Conservation (phyloP, 2,329 filamentous ascomycete species). For the Clarireedia monteithiana region DNA sequence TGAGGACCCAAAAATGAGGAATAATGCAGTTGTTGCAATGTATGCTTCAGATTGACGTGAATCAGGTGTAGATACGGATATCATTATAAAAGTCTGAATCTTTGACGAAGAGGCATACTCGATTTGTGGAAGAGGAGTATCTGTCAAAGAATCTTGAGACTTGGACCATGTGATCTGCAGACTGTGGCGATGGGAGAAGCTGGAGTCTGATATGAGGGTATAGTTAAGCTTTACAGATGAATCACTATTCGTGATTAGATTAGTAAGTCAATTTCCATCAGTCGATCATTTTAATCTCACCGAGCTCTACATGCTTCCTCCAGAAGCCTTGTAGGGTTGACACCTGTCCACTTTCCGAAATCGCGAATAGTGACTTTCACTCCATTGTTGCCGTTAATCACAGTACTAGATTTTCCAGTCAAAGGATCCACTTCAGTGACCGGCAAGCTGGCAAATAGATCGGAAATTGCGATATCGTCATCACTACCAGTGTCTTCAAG, state of each 20-base stretch:
- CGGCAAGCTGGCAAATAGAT: conserved; percentile 54
- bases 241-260: conserved; percentile 45
- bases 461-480: conserved; percentile 45
- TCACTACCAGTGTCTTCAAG: conserved; percentile 44
- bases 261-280: neutral
- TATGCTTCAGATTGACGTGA: conserved; percentile 79
- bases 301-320: conserved; percentile 84
- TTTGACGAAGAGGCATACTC: conserved; percentile 33
- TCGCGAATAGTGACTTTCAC: conserved; percentile 60
- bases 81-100: conserved; percentile 65
- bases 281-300: conserved; percentile 33
- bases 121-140: conserved; percentile 28
- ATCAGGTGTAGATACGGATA: conserved; percentile 63
- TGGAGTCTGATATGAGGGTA: conserved; percentile 61
- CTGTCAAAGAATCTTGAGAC: conserved; percentile 46
- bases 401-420: conserved; percentile 51
- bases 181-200: conserved; percentile 69
- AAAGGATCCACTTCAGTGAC: conserved; percentile 50
- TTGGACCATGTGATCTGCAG: conserved; percentile 75
- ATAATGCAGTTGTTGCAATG: conserved; percentile 73
- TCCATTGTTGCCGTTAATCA: conserved; percentile 45
- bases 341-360: conserved; percentile 75
- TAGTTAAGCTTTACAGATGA: conserved; percentile 59
- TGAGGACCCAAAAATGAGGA: conserved; percentile 70
- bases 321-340: conserved; percentile 67